A percentile compares a stretch with the other conserved stretches of the same genome.
Evolutionary conservation across 768 basidiomycete species (phyloP).

Genomic region (Mycena belliarum): DNA sequence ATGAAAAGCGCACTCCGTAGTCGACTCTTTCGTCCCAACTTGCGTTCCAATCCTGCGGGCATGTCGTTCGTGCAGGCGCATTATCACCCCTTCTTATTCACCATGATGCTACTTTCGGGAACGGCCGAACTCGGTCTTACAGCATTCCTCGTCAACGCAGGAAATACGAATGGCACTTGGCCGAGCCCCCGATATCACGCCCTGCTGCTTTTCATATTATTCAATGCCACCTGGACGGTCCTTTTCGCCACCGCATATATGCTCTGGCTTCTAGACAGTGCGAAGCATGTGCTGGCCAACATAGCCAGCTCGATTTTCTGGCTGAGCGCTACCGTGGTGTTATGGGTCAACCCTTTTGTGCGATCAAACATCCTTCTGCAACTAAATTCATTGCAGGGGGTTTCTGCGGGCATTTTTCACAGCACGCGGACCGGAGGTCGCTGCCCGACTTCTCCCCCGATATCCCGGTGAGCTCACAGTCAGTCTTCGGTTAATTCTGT

Average conservation of each 20-base stretch:
- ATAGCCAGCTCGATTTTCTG: conserved; percentile 77
- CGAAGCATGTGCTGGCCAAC: conserved; percentile 68
- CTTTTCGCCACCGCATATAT: conserved; percentile 70
- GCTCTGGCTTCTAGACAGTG: conserved; percentile 68
- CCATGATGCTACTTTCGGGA: conserved; percentile 64
- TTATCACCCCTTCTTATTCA: conserved; percentile 64
- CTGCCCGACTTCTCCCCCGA: conserved; percentile 53
- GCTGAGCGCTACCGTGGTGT: conserved; percentile 59
- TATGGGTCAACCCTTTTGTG: conserved; percentile 65
- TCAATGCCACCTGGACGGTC: conserved; percentile 75
- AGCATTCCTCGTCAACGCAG: conserved; percentile 69
- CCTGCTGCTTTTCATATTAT: conserved; percentile 61
- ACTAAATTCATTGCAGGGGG: conserved; percentile 47
- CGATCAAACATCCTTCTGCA: neutral
- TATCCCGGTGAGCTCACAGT: conserved; percentile 59
- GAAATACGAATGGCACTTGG: conserved; percentile 64
- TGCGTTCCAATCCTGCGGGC: neutral
- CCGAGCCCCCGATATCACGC: conserved; percentile 63
- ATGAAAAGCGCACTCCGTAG: conserved; percentile 6
- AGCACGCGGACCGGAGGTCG: conserved; percentile 58
- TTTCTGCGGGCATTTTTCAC: conserved; percentile 68
- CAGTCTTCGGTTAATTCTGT: too few relatives aligned
- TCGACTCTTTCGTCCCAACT: conserved; percentile 1
- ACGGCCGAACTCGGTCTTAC: conserved; percentile 76
- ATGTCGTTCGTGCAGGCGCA: conserved; percentile 30